Conservation (phyloP, 2,329 filamentous ascomycete genomes). For the Xylariaceae sp. region DNA sequence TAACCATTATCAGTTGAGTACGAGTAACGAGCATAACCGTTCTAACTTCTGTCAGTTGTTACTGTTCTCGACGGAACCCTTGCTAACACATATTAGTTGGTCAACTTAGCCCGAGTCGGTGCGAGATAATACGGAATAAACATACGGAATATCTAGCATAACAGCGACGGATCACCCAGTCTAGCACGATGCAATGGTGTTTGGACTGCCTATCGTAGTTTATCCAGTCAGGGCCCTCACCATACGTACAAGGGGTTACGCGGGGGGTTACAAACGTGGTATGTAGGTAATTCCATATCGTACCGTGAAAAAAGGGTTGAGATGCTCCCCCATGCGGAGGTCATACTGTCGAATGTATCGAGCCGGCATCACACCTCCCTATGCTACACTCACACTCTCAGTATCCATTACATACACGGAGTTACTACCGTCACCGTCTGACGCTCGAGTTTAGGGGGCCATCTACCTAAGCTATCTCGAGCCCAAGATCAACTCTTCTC, state of each 20-base stretch:
- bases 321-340: constrained; percentile 29
- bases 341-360: constrained; percentile 23
- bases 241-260: constrained; percentile 6
- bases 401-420: background rate
- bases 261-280: background rate
- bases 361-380: constrained; percentile 7
- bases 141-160: background rate
- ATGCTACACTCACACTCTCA: constrained; percentile 8
- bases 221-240: background rate
- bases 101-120: no score
- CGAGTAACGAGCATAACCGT: no score
- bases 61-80: no score
- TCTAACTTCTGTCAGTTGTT: no score
- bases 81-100: no score
- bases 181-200: background rate
- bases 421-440: background rate
- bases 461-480: no score
- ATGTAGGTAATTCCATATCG: constrained; percentile 14
- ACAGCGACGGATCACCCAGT: background rate
- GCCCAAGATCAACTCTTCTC: no score
- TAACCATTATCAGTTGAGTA: no score
- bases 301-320: constrained; percentile 16
- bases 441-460: no score
- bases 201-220: background rate
- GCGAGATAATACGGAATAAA: no score